Evolutionary conservation across 2,329 filamentous ascomycete species (phyloP).

Genomic region (Aspergillus aculeatus): DNA sequence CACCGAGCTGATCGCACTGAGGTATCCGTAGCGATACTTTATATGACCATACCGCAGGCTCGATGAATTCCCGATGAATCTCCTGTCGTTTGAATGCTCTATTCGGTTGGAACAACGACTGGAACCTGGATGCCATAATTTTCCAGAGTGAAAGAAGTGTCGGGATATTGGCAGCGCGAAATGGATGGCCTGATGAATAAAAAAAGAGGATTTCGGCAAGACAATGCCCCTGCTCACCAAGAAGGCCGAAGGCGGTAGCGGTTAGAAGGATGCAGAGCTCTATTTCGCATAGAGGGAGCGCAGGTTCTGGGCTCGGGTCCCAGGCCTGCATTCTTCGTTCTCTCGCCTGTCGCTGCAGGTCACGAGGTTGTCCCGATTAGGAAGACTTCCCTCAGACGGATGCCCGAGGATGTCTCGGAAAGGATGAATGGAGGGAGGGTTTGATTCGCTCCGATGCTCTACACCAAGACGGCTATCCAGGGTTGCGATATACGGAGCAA

Average conservation of each 20-base stretch:
- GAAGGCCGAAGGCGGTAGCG: background rate
- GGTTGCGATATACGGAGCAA: too few relatives aligned
- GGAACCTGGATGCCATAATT: background rate
- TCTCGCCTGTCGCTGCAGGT: too few relatives aligned
- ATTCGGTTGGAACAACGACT: background rate
- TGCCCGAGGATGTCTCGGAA: too few relatives aligned
- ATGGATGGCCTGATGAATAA: too few relatives aligned
- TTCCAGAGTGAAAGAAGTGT: background rate
- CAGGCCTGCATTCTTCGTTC: background rate
- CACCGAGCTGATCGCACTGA: background rate
- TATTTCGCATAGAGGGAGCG: background rate
- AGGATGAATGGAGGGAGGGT: too few relatives aligned
- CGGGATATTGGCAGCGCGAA: too few relatives aligned
- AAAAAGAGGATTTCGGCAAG: too few relatives aligned
- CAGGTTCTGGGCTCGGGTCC: too few relatives aligned
- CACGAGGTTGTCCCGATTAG: too few relatives aligned
- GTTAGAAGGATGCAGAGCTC: background rate
- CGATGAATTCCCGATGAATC: background rate
- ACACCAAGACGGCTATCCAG: too few relatives aligned
- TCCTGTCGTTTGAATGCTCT: background rate
- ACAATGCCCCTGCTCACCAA: background rate
- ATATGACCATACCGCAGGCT: background rate
- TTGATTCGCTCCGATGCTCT: too few relatives aligned
- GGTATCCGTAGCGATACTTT: background rate
- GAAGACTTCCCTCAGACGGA: too few relatives aligned